Base-by-base conservation (phyloP, 2,329 filamentous ascomycete genomes). In the Phyllosticta capitalensis region DNA sequence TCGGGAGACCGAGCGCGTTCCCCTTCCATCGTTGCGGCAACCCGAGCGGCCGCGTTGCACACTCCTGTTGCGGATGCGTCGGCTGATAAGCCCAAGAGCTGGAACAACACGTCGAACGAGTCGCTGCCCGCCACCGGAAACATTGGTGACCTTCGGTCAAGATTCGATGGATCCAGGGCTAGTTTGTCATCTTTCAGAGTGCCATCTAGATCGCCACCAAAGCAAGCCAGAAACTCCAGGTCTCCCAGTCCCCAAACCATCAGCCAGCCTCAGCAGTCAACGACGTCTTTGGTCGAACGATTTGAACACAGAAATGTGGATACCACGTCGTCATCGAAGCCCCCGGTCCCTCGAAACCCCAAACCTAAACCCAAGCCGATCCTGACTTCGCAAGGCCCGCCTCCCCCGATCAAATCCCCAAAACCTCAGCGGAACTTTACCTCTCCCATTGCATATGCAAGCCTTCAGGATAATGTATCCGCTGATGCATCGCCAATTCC, bases 201-300 rank as follows among this genome's bases (percentile, higher is more conserved):
- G 12, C 50, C 50, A 21, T 12, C 50, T 6, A 5, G 50, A 5
- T 52, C 50, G 19, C 38, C 38, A 3, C 38, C 38, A n/a, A 45
- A 45, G 38, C 38, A n/a, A 17, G 17, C 38, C 17, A 45, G 38
- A n/a, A 45, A 5, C 38, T 45, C 38, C 12, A 14, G 20, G 9
- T 52, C 20, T 22, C 50, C 50, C 3, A 26, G 24, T 10, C 50
- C 20, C 50, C 10, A 24, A 52, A 17, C 24, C 19, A n/a, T 22
- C 12, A 45, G 17, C n/a, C 38, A 45, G 17, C 52, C 83, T 5
- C 85, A 88, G 55, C 75, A 81, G 22, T 79, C 86, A 0, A 86
- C 86, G 0, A 83, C 78, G 2, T 81, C 84, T 4, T 75, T 90
- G 20, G 85, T 90, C 58, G 81, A 81, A 48, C 79, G 89, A 74